Percentiles rank a stretch among this genome's conserved stretches.
These are phyloP conservation scores for Lepidium sativum DNA, from an alignment of 345 rosid genomes.

Conservation along the genomic window DNA sequence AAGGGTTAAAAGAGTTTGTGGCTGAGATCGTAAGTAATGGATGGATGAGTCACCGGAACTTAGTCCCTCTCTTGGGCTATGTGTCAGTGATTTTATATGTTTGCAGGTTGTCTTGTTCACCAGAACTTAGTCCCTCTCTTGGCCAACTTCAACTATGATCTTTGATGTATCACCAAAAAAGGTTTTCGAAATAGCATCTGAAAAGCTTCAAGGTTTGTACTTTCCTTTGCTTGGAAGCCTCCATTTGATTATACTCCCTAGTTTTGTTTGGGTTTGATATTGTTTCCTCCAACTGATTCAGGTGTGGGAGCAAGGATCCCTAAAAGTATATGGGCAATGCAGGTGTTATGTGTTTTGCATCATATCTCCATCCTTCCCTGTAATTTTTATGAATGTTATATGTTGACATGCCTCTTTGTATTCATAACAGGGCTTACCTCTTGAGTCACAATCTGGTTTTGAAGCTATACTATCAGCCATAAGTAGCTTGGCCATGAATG, in stretches of 20 bases:
- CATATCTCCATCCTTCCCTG: background rate
- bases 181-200: conserved; percentile 45
- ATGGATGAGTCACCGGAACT: no score
- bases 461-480: conserved; percentile 50
- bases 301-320: conserved; percentile 87
- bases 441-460: conserved; percentile 50
- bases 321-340: conserved; percentile 77
- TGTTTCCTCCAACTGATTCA: conserved; percentile 19
- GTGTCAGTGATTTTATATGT: background rate
- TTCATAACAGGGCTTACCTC: conserved; percentile 54
- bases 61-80: no score
- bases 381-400: background rate
- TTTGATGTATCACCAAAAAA: conserved; percentile 68
- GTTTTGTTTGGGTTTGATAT: background rate
- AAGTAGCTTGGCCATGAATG: conserved; percentile 59
- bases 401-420: background rate
- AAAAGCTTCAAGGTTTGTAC: conserved; percentile 59
- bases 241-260: background rate
- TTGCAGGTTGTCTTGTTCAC: conserved; percentile 86
- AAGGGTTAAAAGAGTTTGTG: no score
- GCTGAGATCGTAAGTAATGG: no score
- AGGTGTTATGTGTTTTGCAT: conserved; percentile 38
- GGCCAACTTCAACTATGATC: conserved; percentile 80
- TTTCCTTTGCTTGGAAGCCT: background rate
- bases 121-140: conserved; percentile 76